Conservation (phyloP, 2,329 filamentous ascomycete genomes). For the Ceratocystiopsis sp. region DNA sequence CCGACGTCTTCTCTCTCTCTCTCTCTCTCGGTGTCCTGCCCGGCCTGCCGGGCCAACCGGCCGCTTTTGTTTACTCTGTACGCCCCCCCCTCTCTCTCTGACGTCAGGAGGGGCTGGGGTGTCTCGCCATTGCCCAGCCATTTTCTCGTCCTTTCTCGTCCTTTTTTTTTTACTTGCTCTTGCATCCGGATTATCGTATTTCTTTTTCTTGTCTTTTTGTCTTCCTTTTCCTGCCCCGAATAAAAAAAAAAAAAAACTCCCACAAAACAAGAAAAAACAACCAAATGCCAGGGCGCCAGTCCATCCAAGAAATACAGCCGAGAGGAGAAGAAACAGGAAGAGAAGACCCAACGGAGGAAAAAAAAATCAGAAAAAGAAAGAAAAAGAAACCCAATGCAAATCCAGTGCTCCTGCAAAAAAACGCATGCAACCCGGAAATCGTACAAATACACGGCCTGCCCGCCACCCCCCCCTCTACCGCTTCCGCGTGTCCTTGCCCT, state of each 20-base stretch:
- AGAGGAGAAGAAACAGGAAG: neutral
- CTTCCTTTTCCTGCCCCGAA: neutral
- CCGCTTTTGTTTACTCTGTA: too few relatives aligned
- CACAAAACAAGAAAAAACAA: neutral
- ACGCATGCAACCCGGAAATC: too few relatives aligned
- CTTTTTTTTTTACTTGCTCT: neutral
- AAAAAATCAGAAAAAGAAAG: neutral
- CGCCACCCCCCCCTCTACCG: constrained; percentile 15
- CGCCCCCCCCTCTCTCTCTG: neutral
- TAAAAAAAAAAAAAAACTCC: neutral
- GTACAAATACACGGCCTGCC: too few relatives aligned
- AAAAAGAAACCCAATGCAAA: neutral
- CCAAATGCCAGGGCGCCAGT: too few relatives aligned
- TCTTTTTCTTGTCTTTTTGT: neutral
- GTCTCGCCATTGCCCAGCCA: neutral
- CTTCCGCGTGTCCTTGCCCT: constrained; percentile 40
- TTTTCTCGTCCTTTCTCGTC: neutral
- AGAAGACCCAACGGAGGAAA: neutral
- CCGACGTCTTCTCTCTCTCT: too few relatives aligned
- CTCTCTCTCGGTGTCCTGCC: too few relatives aligned
- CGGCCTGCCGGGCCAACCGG: too few relatives aligned
- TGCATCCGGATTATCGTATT: neutral
- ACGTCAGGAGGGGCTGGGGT: neutral
- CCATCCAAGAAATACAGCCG: too few relatives aligned
- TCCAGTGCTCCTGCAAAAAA: too few relatives aligned